Evolutionary conservation across 306 rosid species (phyloP).

Genomic region (Glycyrrhiza uralensis): DNA sequence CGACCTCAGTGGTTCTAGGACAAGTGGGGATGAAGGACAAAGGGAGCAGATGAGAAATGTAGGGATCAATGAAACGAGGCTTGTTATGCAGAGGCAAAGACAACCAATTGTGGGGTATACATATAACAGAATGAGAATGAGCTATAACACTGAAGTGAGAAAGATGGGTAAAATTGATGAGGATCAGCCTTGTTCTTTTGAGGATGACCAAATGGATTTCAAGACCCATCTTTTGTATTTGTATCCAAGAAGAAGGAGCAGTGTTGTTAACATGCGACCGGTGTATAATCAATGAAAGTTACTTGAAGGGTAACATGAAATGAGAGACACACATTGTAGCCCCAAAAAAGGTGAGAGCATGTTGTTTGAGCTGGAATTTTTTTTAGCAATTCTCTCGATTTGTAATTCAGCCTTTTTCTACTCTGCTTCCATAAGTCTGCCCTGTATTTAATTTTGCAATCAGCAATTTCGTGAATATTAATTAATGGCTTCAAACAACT

Average conservation of each 20-base stretch:
- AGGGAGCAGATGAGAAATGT: too few relatives aligned
- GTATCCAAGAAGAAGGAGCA: slow-evolving; percentile 22
- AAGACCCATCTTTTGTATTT: slow-evolving; percentile 12
- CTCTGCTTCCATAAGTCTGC: not conserved
- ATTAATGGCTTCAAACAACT: not conserved
- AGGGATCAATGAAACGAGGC: too few relatives aligned
- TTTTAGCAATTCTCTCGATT: not conserved
- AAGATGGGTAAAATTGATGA: slow-evolving; percentile 52
- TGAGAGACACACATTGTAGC: not conserved
- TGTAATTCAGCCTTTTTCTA: not conserved
- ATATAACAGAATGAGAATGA: slow-evolving; percentile 19
- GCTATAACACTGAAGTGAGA: slow-evolving; percentile 24
- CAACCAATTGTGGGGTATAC: not conserved
- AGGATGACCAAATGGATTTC: slow-evolving; percentile 24
- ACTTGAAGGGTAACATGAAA: not conserved
- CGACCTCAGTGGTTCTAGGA: not conserved
- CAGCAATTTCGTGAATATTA: not conserved
- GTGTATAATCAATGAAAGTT: not conserved
- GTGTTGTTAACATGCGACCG: not conserved
- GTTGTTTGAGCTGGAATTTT: not conserved
- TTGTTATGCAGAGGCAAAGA: slow-evolving; percentile 7
- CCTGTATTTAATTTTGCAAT: not conserved
- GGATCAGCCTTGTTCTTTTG: slow-evolving; percentile 44
- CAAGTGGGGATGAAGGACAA: too few relatives aligned
- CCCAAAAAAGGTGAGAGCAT: not conserved